Percentiles rank a stretch among this genome's conserved stretches.
Conservation (phyloP, 78 protist species). For the Monosiga brevicollis region DNA sequence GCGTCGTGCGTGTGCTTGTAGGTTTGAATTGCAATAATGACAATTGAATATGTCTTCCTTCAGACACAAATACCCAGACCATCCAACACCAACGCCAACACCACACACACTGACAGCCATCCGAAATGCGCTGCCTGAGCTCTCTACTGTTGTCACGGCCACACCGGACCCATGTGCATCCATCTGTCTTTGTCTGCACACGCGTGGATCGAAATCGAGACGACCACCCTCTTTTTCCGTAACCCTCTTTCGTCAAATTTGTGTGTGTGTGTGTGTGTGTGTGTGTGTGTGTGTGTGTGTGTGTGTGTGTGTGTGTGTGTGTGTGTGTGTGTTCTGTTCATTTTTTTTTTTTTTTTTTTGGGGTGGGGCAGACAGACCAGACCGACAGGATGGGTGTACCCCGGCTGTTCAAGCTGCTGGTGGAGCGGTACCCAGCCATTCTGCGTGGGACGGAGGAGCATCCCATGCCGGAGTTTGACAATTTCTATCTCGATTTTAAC, state of each 20-base stretch:
- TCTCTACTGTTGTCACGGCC: not conserved
- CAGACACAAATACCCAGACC: too few relatives aligned
- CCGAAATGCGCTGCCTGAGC: not conserved
- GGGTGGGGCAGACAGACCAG: too few relatives aligned
- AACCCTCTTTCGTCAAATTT: not conserved
- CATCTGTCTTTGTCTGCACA: not conserved
- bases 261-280: not conserved
- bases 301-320: not conserved
- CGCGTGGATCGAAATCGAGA: not conserved
- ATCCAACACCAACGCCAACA: too few relatives aligned
- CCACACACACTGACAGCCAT: too few relatives aligned
- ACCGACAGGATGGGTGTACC: not conserved
- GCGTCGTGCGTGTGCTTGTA: not conserved
- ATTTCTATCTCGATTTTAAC: constrained; percentile 26
- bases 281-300: not conserved
- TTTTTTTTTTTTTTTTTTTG: too few relatives aligned
- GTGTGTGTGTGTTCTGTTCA: too few relatives aligned
- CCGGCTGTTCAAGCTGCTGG: not conserved
- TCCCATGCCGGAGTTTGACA: not conserved
- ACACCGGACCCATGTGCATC: not conserved
- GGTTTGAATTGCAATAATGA: too few relatives aligned
- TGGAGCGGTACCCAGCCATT: not conserved
- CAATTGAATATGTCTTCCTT: too few relatives aligned
- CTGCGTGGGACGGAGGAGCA: not conserved
- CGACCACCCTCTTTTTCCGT: not conserved